A percentile compares a stretch with the other conserved stretches of the same genome.
These are phyloP conservation scores for Mrakia gelida DNA, from an alignment of 768 basidiomycete genomes.

Conservation along the genomic window DNA sequence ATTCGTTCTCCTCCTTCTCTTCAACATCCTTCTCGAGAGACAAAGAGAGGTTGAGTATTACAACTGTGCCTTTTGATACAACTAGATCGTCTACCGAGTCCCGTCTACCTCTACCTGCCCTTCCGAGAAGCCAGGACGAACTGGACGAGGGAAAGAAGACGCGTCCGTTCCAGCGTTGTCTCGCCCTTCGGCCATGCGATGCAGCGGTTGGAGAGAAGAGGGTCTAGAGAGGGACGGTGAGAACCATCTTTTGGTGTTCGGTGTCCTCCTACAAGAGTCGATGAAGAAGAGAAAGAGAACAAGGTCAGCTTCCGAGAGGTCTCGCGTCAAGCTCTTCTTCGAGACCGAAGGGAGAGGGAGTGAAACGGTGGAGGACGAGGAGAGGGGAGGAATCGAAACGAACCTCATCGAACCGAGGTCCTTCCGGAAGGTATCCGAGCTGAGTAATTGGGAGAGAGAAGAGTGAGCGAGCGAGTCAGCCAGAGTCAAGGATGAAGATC, in stretches of 20 bases:
- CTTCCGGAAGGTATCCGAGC: slow-evolving; percentile 22
- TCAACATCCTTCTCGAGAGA: neutral
- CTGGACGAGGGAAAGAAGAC: neutral
- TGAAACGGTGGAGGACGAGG: neutral
- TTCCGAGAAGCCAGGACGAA: too few relatives aligned
- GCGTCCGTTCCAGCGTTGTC: neutral
- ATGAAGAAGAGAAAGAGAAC: neutral
- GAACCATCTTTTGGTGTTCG: slow-evolving; percentile 32
- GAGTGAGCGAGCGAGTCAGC: neutral
- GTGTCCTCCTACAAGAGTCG: slow-evolving; percentile 18
- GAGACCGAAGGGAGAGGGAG: neutral
- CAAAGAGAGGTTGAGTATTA: neutral
- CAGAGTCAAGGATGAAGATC: neutral
- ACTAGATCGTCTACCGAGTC: neutral
- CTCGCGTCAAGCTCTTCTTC: neutral
- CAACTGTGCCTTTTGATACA: neutral
- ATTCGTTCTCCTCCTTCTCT: neutral
- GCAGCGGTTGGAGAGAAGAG: too few relatives aligned
- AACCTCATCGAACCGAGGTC: slow-evolving; percentile 26
- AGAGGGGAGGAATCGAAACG: neutral
- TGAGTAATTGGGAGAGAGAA: neutral
- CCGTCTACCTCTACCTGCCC: too few relatives aligned
- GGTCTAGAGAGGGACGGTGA: slow-evolving; percentile 1
- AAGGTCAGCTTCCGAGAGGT: neutral
- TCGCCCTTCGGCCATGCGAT: too few relatives aligned